A percentile compares a stretch with the other conserved stretches of the same genome.
Evolutionary conservation across 2,329 filamentous ascomycete species (phyloP).

Genomic region (Arthrobotrys sphaeroides): DNA sequence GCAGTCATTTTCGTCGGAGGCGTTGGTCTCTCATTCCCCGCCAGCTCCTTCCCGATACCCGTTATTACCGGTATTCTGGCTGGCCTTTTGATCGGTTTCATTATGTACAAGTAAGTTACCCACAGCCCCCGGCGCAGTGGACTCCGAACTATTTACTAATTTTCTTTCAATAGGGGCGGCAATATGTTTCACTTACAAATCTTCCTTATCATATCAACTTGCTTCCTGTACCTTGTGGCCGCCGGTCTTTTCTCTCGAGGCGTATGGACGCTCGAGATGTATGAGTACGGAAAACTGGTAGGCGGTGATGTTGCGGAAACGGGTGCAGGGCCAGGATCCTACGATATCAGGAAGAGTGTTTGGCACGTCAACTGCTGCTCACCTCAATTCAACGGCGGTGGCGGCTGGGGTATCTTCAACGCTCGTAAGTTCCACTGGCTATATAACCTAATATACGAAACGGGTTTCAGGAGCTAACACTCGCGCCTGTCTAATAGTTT

Average conservation of each 20-base stretch:
- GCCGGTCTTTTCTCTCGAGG: constrained; percentile 81
- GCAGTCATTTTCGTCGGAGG: constrained; percentile 87
- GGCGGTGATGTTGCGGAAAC: constrained; percentile 71
- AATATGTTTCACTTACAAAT: constrained; percentile 74
- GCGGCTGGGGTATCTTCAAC: constrained; percentile 88
- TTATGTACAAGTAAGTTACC: constrained; percentile 77
- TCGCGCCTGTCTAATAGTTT: constrained; percentile 62
- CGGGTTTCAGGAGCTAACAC: constrained; percentile 13
- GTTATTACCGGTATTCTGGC: constrained; percentile 76
- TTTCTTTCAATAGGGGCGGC: constrained; percentile 63
- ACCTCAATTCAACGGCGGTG: constrained; percentile 75
- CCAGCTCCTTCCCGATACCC: constrained; percentile 78
- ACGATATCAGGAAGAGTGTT: constrained; percentile 79
- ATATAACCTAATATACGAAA: neutral
- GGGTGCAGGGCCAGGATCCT: constrained; percentile 76
- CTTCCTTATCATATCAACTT: constrained; percentile 84
- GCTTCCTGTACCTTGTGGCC: constrained; percentile 83
- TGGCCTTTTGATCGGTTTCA: constrained; percentile 73
- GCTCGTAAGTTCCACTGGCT: constrained; percentile 62
- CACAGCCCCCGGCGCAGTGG: neutral
- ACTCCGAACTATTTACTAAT: constrained; percentile 40
- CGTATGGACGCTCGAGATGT: constrained; percentile 77
- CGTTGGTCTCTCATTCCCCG: constrained; percentile 79
- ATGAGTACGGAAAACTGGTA: constrained; percentile 73
- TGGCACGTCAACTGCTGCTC: constrained; percentile 90